Base-by-base conservation (phyloP, 1,284 basidiomycete genomes). In the Heliocybe sulcata region DNA sequence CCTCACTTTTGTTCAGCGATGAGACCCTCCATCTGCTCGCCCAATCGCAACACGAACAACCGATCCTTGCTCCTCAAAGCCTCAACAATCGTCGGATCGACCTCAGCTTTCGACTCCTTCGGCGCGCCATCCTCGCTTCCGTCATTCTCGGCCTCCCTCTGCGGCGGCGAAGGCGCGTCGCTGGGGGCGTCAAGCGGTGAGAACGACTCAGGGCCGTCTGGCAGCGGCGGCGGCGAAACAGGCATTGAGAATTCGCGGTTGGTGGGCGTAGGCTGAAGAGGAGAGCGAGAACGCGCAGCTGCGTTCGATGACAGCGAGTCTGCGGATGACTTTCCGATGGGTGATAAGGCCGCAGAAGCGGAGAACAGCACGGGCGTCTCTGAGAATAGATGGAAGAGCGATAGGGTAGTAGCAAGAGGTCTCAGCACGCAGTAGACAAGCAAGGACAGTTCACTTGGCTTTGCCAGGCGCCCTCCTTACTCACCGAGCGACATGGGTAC, bases 61-160 rank as follows among this genome's bases (percentile, higher is more conserved):
- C 90, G 78, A 68, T 92, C 90, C 72, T 92, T 92, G 76, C 84
- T 85, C 68, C 76, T 81, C 58, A 92, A 82, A n/a, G 90, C 90
- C 68, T 92, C 90, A 59, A 88, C 60, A 62, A 92, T 90, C 69
- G 86, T 83, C 10, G 79, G 74, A 74, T 91, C 90, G 57, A 83
- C 80, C 58, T 87, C 85, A 51, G 61, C 56, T 38, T 64, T 54
- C 16, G 35, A 29, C 45, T 61, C 60, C 2, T 53, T 27, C 45
- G 48, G 55, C 33, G 26, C 52, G 20, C 54, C 56, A 35, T 23
- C 23, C 10, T 58, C 61, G n/a, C 51, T 45, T 12, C 27, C 25
- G 47, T 6, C 23, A 26, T 22, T 26, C 23, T 49, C 47, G 20
- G 47, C 9, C 23, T 49, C 47, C 10, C 4, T 29, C 3, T 49